Percentiles rank a stretch among this genome's conserved stretches.
Evolutionary conservation across 805 yeast species (phyloP).

Genomic region (Schwanniomyces occidentalis): DNA sequence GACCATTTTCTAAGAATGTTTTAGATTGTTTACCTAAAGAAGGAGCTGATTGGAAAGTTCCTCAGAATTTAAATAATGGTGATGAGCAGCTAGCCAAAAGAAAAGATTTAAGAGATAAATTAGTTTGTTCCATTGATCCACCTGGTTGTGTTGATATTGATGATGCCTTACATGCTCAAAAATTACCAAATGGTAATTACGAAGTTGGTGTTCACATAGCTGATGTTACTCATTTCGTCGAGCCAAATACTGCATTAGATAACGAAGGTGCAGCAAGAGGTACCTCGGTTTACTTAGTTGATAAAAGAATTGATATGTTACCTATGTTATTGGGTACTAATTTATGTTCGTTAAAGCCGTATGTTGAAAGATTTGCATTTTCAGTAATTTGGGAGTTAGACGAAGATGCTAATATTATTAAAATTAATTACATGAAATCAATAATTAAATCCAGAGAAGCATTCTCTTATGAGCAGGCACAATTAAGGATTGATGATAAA

Average conservation of each 20-base stretch:
- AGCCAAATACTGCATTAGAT: slow-evolving; percentile 88
- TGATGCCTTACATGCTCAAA: slow-evolving; percentile 86
- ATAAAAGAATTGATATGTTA: slow-evolving; percentile 97
- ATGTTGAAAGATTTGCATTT: slow-evolving; percentile 94
- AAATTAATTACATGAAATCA: slow-evolving; percentile 79
- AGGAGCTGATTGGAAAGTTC: slow-evolving; percentile 93
- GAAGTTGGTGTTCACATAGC: slow-evolving; percentile 99
- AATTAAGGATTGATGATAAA: slow-evolving; percentile 80
- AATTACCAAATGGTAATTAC: slow-evolving; percentile 86
- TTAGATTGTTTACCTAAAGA: slow-evolving; percentile 89
- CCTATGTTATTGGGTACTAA: slow-evolving; percentile 95
- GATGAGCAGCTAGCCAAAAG: slow-evolving; percentile 63
- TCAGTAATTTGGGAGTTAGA: slow-evolving; percentile 96
- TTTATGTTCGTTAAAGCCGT: slow-evolving; percentile 90
- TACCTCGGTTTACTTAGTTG: slow-evolving; percentile 94
- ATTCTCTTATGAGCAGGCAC: slow-evolving; percentile 92
- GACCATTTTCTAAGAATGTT: slow-evolving; percentile 92
- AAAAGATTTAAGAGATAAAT: slow-evolving; percentile 81
- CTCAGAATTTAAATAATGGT: slow-evolving; percentile 54
- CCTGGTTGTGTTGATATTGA: slow-evolving; percentile 98
- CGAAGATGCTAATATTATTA: slow-evolving; percentile 78
- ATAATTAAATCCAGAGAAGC: slow-evolving; percentile 91
- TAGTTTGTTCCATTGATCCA: slow-evolving; percentile 96
- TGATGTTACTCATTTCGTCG: slow-evolving; percentile 96
- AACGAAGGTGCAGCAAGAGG: slow-evolving; percentile 97